phyloP scores from a whole-genome alignment of 2,329 filamentous ascomycete genomes.

The Neonectria faginata region DNA sequence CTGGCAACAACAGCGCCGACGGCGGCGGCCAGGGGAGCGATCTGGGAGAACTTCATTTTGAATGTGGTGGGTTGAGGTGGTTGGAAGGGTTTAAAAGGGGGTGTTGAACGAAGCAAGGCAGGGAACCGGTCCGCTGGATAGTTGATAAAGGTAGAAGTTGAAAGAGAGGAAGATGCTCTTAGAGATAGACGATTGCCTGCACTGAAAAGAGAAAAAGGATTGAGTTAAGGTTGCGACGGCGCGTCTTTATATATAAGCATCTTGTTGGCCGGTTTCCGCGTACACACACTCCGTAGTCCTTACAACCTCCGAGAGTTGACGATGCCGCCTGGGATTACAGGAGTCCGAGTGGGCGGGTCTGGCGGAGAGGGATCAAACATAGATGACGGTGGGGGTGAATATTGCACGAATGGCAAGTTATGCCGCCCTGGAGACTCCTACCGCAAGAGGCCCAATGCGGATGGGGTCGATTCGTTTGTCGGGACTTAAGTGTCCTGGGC shows the following conservation, averaged over 20 bases:
- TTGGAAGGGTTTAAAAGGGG: neutral
- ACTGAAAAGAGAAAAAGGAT: neutral
- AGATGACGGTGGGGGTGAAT: neutral
- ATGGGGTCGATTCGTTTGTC: slow-evolving; percentile 3
- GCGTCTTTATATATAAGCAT: slow-evolving; percentile 16
- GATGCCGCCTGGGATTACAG: slow-evolving; percentile 14
- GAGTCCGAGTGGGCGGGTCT: neutral
- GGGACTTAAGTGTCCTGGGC: slow-evolving; percentile 10
- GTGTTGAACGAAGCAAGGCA: slow-evolving; percentile 2
- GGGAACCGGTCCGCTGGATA: slow-evolving; percentile 21
- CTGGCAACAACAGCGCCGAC: slow-evolving; percentile 47
- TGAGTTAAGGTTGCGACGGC: neutral
- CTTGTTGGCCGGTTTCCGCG: neutral
- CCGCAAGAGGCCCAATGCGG: neutral
- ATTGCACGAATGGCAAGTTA: slow-evolving; percentile 21
- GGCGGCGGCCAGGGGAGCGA: slow-evolving; percentile 43
- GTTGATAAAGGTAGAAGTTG: neutral
- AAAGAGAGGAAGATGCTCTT: slow-evolving; percentile 5
- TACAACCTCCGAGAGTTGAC: slow-evolving; percentile 4
- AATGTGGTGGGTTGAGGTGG: neutral
- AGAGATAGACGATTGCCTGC: slow-evolving; percentile 18
- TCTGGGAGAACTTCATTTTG: slow-evolving; percentile 50
- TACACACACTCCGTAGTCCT: neutral
- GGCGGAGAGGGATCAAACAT: neutral
- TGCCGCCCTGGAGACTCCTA: neutral